Conservation (phyloP, 129 eudicot genomes). For the Arctium minus region DNA sequence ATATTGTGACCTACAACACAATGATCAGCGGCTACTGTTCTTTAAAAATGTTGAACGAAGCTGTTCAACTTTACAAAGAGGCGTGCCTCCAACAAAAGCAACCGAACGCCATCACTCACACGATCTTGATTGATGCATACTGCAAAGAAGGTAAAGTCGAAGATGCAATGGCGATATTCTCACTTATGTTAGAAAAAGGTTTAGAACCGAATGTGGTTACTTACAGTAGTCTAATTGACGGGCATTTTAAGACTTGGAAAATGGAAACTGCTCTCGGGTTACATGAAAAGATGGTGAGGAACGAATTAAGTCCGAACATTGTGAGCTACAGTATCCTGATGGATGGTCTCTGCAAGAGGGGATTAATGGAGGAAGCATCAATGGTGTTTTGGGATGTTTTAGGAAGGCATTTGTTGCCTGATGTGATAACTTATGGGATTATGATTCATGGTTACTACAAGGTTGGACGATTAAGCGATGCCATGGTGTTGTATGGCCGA, state of each 20-base stretch:
- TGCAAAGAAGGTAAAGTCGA: slow-evolving; percentile 65
- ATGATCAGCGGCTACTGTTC: slow-evolving; percentile 61
- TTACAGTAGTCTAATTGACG: slow-evolving; percentile 59
- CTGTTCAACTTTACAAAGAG: slow-evolving; percentile 44
- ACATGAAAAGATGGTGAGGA: slow-evolving; percentile 49
- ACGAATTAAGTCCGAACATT: slow-evolving; percentile 47
- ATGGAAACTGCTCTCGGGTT: slow-evolving; percentile 45
- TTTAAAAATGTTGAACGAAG: slow-evolving; percentile 39
- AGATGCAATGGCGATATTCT: slow-evolving; percentile 52
- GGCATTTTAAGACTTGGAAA: slow-evolving; percentile 39
- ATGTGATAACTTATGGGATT: slow-evolving; percentile 56
- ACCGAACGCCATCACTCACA: slow-evolving; percentile 46
- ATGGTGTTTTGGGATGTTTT: slow-evolving; percentile 37
- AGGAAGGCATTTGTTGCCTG: slow-evolving; percentile 44
- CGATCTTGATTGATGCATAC: slow-evolving; percentile 56
- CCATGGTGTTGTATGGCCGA: slow-evolving; percentile 33
- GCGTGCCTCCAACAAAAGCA: neutral
- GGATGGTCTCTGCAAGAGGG: slow-evolving; percentile 69
- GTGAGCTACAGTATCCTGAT: slow-evolving; percentile 67
- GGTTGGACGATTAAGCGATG: slow-evolving; percentile 48
- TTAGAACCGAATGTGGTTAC: slow-evolving; percentile 59
- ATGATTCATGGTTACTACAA: slow-evolving; percentile 59
- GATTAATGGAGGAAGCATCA: slow-evolving; percentile 54
- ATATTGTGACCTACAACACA: slow-evolving; percentile 73
- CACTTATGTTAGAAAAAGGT: slow-evolving; percentile 39